Evolutionary conservation across 1,139 yeast genomes (phyloP).

Genomic region (Debaryomycetaceae sp.): DNA sequence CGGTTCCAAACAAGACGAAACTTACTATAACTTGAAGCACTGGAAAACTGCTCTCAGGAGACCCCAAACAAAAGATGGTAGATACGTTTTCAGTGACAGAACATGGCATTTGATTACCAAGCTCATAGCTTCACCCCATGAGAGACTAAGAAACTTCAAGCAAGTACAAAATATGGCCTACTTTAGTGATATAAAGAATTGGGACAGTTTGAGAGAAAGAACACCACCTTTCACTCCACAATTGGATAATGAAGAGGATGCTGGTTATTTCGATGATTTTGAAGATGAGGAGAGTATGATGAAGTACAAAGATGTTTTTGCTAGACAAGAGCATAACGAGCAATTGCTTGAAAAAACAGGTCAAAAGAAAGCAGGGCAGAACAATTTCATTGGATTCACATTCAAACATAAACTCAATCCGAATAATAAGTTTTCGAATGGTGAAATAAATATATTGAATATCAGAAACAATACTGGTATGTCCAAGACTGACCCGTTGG

Average conservation of each 20-base stretch:
- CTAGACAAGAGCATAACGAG: slow-evolving; percentile 82
- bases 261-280: slow-evolving; percentile 97
- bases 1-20: slow-evolving; percentile 90
- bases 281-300: slow-evolving; percentile 97
- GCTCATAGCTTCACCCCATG: slow-evolving; percentile 75
- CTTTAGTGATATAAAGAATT: slow-evolving; percentile 72
- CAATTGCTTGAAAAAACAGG: slow-evolving; percentile 65
- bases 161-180: slow-evolving; percentile 80
- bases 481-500: slow-evolving; percentile 33
- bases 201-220: slow-evolving; percentile 63
- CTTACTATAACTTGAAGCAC: slow-evolving; percentile 87
- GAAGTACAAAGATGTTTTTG: slow-evolving; percentile 94
- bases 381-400: slow-evolving; percentile 91
- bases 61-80: slow-evolving; percentile 90
- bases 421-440: slow-evolving; percentile 43
- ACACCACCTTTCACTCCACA: slow-evolving; percentile 97
- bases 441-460: slow-evolving; percentile 40
- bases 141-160: slow-evolving; percentile 71
- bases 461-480: slow-evolving; percentile 2
- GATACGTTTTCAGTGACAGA: slow-evolving; percentile 90
- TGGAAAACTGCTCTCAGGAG: slow-evolving; percentile 88
- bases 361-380: slow-evolving; percentile 34
- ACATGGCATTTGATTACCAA: slow-evolving; percentile 88
- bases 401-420: slow-evolving; percentile 83
- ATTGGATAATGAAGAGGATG: slow-evolving; percentile 93